These are phyloP conservation scores for Blastobotrys elegans DNA, from an alignment of 1,139 yeast species.

Conservation along the genomic window DNA sequence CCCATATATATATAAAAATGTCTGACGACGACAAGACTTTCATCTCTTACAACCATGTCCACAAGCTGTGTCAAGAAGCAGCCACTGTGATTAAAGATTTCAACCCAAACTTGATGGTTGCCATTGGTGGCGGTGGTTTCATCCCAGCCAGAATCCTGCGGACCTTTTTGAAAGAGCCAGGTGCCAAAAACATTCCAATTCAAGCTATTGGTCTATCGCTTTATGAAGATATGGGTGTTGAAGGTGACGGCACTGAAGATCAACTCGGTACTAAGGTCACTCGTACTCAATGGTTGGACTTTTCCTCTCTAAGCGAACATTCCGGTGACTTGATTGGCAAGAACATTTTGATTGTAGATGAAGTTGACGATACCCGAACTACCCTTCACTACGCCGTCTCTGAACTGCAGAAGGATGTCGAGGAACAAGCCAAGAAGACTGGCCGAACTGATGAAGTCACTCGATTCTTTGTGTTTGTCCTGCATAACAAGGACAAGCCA, in stretches of 20 bases:
- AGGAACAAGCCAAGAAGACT: slow-evolving; percentile 47
- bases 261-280: slow-evolving; percentile 77
- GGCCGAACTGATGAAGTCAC: slow-evolving; percentile 54
- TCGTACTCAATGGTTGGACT: slow-evolving; percentile 95
- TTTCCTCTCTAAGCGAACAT: slow-evolving; percentile 52
- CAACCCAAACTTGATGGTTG: slow-evolving; percentile 83
- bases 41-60: slow-evolving; percentile 88
- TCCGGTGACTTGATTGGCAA: slow-evolving; percentile 71
- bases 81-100: slow-evolving; percentile 66
- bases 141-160: slow-evolving; percentile 94
- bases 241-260: slow-evolving; percentile 58
- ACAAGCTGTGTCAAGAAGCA: slow-evolving; percentile 84
- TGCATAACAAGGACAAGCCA: slow-evolving; percentile 87
- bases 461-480: slow-evolving; percentile 80
- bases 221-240: slow-evolving; percentile 73
- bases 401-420: slow-evolving; percentile 81
- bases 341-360: slow-evolving; percentile 80
- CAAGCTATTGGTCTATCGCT: slow-evolving; percentile 91
- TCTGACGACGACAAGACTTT: slow-evolving; percentile 56
- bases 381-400: slow-evolving; percentile 87
- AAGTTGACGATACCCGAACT: slow-evolving; percentile 94
- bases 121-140: slow-evolving; percentile 91
- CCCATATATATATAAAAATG: neutral
- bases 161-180: slow-evolving; percentile 81
- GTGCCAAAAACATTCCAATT: slow-evolving; percentile 83